These are phyloP conservation scores for Tetrapisispora nanseiensis DNA, from an alignment of 805 yeast genomes.

Conservation along the genomic window DNA sequence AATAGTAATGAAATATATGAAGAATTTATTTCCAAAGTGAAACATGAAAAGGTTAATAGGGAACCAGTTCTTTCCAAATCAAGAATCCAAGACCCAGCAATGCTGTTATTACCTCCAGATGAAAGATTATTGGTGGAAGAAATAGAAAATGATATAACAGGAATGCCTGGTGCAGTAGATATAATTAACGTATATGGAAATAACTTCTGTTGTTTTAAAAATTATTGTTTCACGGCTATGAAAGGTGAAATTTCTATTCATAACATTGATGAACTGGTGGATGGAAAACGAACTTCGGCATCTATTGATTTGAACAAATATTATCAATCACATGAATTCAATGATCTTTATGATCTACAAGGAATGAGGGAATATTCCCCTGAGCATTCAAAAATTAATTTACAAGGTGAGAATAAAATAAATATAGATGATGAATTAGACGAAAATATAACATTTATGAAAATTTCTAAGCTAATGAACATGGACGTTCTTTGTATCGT, in stretches of 20 bases:
- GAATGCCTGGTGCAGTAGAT: neutral
- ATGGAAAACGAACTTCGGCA: neutral
- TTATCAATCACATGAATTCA: neutral
- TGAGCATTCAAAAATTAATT: neutral
- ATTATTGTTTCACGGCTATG: neutral
- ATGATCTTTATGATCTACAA: neutral
- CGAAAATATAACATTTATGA: slow-evolving; percentile 37
- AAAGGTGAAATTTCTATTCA: neutral
- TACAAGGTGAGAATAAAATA: neutral
- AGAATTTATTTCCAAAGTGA: slow-evolving; percentile 1
- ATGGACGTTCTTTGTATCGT: slow-evolving; percentile 40
- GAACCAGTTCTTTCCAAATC: slow-evolving; percentile 20
- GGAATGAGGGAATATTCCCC: neutral
- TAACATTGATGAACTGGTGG: neutral
- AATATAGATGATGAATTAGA: neutral
- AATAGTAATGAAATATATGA: neutral
- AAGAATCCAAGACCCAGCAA: slow-evolving; percentile 14
- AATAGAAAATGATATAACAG: neutral
- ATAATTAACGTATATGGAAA: neutral
- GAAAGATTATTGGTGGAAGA: slow-evolving; percentile 13
- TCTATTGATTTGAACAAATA: neutral
- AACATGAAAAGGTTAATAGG: slow-evolving; percentile 5
- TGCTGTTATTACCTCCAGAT: slow-evolving; percentile 12
- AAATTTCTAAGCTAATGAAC: slow-evolving; percentile 29
- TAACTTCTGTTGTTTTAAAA: neutral